These are phyloP conservation scores for Adansonia digitata DNA, from an alignment of 345 rosid genomes.

Conservation along the genomic window DNA sequence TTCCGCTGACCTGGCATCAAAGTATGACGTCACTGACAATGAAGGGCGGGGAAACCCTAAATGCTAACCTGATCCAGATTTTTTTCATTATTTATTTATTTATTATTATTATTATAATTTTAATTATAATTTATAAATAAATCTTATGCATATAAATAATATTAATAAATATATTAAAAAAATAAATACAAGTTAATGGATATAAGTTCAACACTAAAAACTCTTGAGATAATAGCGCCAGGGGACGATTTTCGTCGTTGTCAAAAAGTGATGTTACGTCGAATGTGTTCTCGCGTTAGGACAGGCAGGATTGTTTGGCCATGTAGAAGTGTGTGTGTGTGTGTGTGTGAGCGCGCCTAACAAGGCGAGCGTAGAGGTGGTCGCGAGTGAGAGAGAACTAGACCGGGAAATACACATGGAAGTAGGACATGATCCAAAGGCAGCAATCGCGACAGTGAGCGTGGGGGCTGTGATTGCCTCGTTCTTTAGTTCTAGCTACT, in stretches of 20 bases:
- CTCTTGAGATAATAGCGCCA: no score
- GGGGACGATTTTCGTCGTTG: background rate
- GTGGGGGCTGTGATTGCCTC: slow-evolving; percentile 1
- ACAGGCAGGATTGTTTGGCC: background rate
- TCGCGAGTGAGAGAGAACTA: background rate
- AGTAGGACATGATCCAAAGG: slow-evolving; percentile 10
- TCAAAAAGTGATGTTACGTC: background rate
- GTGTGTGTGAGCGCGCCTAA: no score
- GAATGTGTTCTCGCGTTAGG: background rate
- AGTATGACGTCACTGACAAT: background rate
- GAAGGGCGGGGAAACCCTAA: no score
- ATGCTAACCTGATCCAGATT: no score
- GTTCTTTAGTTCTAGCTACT: slow-evolving; percentile 10
- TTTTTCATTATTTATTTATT: no score
- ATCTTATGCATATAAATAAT: no score
- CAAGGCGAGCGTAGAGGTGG: background rate
- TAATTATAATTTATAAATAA: no score
- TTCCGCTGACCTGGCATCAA: background rate
- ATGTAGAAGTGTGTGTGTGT: background rate
- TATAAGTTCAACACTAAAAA: no score
- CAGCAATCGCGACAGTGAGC: slow-evolving; percentile 9
- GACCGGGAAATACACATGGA: slow-evolving; percentile 15
- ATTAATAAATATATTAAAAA: no score
- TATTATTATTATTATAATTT: no score
- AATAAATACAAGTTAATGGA: no score